phyloP scores from a whole-genome alignment of 441 rosid genomes.

The Populus hybrid region DNA sequence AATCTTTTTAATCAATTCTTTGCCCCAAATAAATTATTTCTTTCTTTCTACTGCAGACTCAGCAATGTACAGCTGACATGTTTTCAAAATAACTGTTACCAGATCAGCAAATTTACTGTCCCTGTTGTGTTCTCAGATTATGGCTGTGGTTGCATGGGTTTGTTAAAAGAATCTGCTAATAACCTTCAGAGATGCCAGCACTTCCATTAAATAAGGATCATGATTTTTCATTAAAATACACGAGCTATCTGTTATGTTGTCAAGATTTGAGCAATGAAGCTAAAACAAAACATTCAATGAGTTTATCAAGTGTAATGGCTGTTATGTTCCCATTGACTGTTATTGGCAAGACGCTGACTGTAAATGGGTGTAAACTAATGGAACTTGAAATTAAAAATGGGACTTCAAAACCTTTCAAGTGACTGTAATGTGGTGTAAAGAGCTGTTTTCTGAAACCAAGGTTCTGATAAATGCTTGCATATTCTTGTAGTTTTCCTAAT shows the following conservation, averaged over 20 bases:
- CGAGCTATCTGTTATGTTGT: background rate
- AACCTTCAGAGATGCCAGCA: background rate
- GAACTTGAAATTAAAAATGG: background rate
- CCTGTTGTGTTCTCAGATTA: background rate
- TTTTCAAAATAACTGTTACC: background rate
- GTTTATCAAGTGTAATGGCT: background rate
- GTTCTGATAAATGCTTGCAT: background rate
- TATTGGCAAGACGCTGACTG: background rate
- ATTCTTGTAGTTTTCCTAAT: background rate
- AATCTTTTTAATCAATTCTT: background rate
- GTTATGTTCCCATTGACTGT: background rate
- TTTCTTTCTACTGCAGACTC: background rate
- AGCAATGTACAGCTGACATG: background rate
- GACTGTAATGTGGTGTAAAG: background rate
- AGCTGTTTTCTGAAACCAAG: background rate
- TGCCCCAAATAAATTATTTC: background rate
- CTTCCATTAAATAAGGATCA: background rate
- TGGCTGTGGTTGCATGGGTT: background rate
- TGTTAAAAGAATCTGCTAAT: background rate
- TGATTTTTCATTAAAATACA: background rate
- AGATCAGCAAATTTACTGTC: background rate
- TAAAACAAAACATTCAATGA: background rate
- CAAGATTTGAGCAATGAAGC: background rate
- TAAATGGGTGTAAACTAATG: background rate
- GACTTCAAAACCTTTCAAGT: background rate